Percentiles rank a stretch among this genome's conserved stretches.
phyloP scores from a whole-genome alignment of 2,329 filamentous ascomycete genomes.

The Penicillium sp. region DNA sequence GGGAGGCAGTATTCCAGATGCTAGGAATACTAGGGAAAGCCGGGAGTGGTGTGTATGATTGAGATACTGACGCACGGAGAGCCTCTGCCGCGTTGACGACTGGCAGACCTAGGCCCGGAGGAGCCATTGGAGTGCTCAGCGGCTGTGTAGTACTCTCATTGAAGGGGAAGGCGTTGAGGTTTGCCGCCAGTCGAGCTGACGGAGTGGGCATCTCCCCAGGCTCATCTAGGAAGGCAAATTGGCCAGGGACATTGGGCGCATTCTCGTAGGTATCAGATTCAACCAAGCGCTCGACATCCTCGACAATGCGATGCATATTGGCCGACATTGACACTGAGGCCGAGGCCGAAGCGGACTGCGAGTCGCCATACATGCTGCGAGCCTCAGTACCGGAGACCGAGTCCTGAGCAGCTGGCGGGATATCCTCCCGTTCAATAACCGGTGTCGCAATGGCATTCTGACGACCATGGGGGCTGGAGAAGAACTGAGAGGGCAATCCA shows the following conservation, averaged over 20 bases:
- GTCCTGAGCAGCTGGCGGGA: constrained; percentile 31
- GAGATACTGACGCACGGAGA: constrained; percentile 26
- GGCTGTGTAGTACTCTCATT: constrained; percentile 24
- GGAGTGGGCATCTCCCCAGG: constrained; percentile 26
- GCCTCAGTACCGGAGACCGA: constrained; percentile 28
- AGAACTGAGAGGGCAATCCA: constrained; percentile 52
- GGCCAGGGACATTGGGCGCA: constrained; percentile 28
- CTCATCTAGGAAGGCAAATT: constrained; percentile 29
- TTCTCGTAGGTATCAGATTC: constrained; percentile 45
- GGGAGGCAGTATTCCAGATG: constrained; percentile 49
- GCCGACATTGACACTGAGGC: constrained; percentile 48
- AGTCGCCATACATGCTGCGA: constrained; percentile 39
- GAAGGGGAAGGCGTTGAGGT: constrained; percentile 23
- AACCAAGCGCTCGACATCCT: constrained; percentile 42
- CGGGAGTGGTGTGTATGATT: constrained; percentile 35
- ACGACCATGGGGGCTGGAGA: constrained; percentile 48
- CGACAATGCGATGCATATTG: constrained; percentile 43
- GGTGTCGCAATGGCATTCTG: constrained; percentile 42
- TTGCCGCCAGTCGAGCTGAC: constrained; percentile 24
- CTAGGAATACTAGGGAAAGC: constrained; percentile 40
- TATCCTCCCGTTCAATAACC: constrained; percentile 45
- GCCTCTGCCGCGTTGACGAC: constrained; percentile 21
- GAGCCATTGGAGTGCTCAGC: constrained; percentile 33
- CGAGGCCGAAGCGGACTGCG: constrained; percentile 51
- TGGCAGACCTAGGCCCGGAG: constrained; percentile 36